phyloP scores from a whole-genome alignment of 768 basidiomycete species.

The Ephemerocybe angulata region DNA sequence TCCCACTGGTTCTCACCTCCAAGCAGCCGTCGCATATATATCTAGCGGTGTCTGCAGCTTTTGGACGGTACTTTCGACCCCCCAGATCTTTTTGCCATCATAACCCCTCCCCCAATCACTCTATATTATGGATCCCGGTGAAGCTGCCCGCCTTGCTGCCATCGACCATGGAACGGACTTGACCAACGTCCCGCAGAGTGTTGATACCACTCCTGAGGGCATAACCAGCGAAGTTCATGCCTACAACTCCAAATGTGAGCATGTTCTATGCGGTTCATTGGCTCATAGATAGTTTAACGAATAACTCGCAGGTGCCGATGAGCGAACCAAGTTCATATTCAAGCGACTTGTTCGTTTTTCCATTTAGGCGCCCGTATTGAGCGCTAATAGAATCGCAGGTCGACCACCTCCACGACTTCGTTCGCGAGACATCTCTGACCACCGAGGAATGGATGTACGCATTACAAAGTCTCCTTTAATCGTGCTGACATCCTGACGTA shows the following conservation, averaged over 20 bases:
- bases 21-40: background rate
- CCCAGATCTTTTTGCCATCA: background rate
- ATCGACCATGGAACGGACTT: conserved; percentile 35
- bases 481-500: conserved; percentile 6
- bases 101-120: background rate
- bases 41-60: background rate
- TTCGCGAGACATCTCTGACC: conserved; percentile 70
- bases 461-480: background rate
- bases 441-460: conserved; percentile 79
- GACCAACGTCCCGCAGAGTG: conserved; percentile 36
- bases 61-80: background rate
- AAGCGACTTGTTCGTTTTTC: conserved; percentile 33
- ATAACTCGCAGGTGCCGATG: conserved; percentile 29
- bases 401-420: conserved; percentile 70
- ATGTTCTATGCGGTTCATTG: background rate
- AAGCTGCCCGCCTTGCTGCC: conserved; percentile 26
- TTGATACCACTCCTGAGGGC: conserved; percentile 38
- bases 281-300: background rate
- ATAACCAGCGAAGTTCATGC: conserved; percentile 40
- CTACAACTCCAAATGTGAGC: conserved; percentile 38
- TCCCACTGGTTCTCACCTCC: background rate
- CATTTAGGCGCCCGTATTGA: background rate
- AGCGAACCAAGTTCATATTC: conserved; percentile 42
- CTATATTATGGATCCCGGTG: conserved; percentile 7
- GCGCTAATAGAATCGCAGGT: conserved; percentile 30